Conservation (phyloP, 2,329 filamentous ascomycete species). For the Ascochyta viciae-villosae region DNA sequence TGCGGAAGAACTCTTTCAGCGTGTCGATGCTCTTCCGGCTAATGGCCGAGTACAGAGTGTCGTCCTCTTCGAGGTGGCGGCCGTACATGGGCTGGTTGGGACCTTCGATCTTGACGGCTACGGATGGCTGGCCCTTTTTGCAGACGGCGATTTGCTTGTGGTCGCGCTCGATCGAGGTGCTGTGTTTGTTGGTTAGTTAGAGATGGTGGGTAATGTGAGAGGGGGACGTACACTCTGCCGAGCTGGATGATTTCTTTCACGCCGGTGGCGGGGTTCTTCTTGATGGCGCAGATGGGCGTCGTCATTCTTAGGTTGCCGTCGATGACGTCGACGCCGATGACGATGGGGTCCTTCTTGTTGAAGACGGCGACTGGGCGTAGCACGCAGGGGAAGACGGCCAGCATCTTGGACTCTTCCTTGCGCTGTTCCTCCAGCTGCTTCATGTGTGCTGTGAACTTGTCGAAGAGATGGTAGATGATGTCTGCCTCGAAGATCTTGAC, state of each 20-base stretch:
- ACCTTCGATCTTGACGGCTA: conserved; percentile 97
- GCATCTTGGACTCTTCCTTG: conserved; percentile 94
- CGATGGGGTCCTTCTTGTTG: conserved; percentile 97
- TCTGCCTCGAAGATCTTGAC: conserved; percentile 99
- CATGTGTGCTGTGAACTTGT: conserved; percentile 96
- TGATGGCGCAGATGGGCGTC: conserved; percentile 89
- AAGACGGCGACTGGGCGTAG: conserved; percentile 90
- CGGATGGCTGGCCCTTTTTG: conserved; percentile 96
- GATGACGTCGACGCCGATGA: conserved; percentile 93
- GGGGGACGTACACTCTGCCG: conserved; percentile 84
- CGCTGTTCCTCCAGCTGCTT: conserved; percentile 83
- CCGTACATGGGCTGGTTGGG: conserved; percentile 92
- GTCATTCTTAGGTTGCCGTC: conserved; percentile 86
- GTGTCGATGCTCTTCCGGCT: conserved; percentile 89
- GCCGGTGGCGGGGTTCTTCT: conserved; percentile 78
- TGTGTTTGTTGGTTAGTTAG: conserved; percentile 49
- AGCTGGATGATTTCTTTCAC: conserved; percentile 83
- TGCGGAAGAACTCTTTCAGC: conserved; percentile 92
- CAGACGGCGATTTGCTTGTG: conserved; percentile 93
- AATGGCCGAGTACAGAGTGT: conserved; percentile 86
- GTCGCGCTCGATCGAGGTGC: conserved; percentile 95
- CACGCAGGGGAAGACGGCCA: conserved; percentile 96
- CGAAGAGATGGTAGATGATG: conserved; percentile 99
- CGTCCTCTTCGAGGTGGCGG: conserved; percentile 90
- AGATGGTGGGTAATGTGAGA: not conserved